Conservation (phyloP, 2,329 filamentous ascomycete species). For the Chalara sp. region DNA sequence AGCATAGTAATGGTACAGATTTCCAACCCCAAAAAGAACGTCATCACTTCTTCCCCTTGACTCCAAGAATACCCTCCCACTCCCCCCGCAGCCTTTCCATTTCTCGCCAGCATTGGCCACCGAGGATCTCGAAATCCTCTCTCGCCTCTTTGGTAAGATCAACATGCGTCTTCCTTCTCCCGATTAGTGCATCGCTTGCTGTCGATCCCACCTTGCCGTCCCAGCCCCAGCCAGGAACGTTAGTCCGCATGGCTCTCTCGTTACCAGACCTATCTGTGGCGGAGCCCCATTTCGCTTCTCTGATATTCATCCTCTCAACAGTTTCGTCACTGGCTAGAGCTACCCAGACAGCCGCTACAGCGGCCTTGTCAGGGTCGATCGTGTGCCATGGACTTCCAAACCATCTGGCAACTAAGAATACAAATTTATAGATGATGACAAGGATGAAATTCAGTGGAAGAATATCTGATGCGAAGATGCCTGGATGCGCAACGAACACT, state of each 20-base stretch:
- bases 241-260: conserved; percentile 64
- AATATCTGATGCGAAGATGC: conserved; percentile 76
- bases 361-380: conserved; percentile 68
- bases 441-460: conserved; percentile 68
- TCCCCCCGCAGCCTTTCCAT: conserved; percentile 64
- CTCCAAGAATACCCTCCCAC: conserved; percentile 45
- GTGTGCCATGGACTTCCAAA: conserved; percentile 87
- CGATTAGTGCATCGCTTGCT: conserved; percentile 44
- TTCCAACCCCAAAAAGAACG: too few species aligned
- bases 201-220: conserved; percentile 44
- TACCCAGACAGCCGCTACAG: conserved; percentile 71
- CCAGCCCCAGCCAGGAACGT: conserved; percentile 83
- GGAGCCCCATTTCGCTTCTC: conserved; percentile 79
- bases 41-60: conserved; percentile 3
- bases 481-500: conserved; percentile 79
- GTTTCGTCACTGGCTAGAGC: conserved; percentile 59
- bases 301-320: conserved; percentile 47
- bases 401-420: conserved; percentile 66
- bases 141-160: conserved; percentile 55
- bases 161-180: conserved; percentile 50
- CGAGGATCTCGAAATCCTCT: conserved; percentile 55
- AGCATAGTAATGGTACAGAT: too few species aligned
- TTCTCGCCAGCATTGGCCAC: conserved; percentile 56
- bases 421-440: conserved; percentile 58
- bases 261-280: conserved; percentile 52